Evolutionary conservation across 2,329 filamentous ascomycete genomes (phyloP).

Genomic region (Fusarium abutilonis): DNA sequence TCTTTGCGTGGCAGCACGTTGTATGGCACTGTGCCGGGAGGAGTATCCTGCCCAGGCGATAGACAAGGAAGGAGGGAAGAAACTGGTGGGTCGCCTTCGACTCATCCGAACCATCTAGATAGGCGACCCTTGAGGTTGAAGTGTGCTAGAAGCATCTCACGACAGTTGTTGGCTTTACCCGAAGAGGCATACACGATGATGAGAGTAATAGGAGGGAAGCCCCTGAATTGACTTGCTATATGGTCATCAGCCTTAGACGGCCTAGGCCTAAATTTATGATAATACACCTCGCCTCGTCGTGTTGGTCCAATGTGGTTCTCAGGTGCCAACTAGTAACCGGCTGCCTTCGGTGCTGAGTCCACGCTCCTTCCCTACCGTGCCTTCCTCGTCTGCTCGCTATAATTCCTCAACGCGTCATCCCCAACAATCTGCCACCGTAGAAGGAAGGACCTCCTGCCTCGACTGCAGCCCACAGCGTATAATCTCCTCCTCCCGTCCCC

Average conservation of each 20-base stretch:
- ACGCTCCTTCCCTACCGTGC: slow-evolving; percentile 27
- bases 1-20: neutral
- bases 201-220: neutral
- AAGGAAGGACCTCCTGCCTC: slow-evolving; percentile 38
- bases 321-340: neutral
- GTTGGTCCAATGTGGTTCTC: neutral
- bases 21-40: neutral
- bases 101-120: neutral
- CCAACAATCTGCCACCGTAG: slow-evolving; percentile 24
- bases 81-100: neutral
- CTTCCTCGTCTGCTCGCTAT: slow-evolving; percentile 20
- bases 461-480: slow-evolving; percentile 10
- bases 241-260: neutral
- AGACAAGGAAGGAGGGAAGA: slow-evolving; percentile 9
- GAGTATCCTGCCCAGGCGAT: neutral
- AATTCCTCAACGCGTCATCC: slow-evolving; percentile 28
- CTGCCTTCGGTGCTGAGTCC: slow-evolving; percentile 1
- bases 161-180: neutral
- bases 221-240: neutral
- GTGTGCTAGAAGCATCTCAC: too few relatives aligned
- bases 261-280: neutral
- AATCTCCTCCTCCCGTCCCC: slow-evolving; percentile 13
- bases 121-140: neutral
- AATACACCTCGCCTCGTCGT: neutral
- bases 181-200: neutral